A percentile compares a stretch with the other conserved stretches of the same genome.
Evolutionary conservation across 176 grass and related monocot species (phyloP).

Genomic region (Carex cristatella): DNA sequence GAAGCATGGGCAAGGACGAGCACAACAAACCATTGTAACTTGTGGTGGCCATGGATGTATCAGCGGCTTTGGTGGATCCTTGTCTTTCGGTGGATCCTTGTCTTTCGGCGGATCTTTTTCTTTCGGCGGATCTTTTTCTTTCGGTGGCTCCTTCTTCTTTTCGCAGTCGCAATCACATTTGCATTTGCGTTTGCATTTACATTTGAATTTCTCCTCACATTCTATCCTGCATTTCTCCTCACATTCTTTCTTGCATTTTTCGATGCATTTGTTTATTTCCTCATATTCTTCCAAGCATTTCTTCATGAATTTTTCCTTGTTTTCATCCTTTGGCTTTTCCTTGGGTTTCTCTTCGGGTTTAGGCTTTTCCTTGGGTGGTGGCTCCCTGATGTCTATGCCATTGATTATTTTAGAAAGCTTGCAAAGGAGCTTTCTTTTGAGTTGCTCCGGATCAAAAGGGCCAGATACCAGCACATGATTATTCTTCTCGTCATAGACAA

Average conservation of each 20-base stretch:
- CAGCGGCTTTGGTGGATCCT: background rate
- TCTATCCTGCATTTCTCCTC: background rate
- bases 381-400: background rate
- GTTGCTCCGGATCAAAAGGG: constrained; percentile 7
- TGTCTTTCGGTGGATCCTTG: background rate
- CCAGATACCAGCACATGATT: background rate
- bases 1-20: background rate
- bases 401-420: constrained; percentile 7
- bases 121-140: background rate
- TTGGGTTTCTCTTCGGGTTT: background rate
- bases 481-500: background rate
- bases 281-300: background rate
- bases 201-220: background rate
- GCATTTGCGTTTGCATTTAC: background rate
- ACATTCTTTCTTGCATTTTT: constrained; percentile 1
- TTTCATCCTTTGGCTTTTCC: background rate
- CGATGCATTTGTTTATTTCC: background rate
- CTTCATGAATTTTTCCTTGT: background rate
- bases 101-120: background rate
- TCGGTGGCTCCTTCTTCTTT: background rate
- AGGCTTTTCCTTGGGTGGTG: background rate
- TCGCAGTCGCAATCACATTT: background rate
- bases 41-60: background rate
- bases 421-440: constrained; percentile 11
- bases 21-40: background rate